Evolutionary conservation across 2,329 filamentous ascomycete genomes (phyloP), one percentile per base, ranked within the genome.

Genomic region (Corynespora cassiicola): DNA sequence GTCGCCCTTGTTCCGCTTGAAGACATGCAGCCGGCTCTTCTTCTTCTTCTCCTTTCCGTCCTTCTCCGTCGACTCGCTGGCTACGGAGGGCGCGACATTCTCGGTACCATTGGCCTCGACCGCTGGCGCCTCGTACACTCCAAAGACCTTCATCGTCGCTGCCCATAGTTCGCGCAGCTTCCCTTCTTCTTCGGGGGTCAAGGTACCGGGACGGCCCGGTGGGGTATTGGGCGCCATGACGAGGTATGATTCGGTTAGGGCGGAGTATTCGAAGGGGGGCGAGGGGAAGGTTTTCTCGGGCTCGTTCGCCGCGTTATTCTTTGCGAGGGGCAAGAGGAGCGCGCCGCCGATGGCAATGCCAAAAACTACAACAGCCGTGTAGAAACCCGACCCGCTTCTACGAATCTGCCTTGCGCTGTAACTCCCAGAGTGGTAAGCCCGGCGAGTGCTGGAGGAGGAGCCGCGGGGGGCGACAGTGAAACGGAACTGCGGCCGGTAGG

Each of bases 111-210:
- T 62, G 36, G 36, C 37, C 12, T 54, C 53, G 5, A 80, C 43
- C 2, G 24, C 61, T 38, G 50, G 43, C 49, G 54, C 63, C 12
- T 61, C 59, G 9, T 61, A 54, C 37, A 90, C 78, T 18, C 86
- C 88, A 63, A 87, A 90, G 28, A 96, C 77, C 47, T 87, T 85
- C 52, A 95, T 79, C 24, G 90, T 78, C 36, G 84, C 75, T 10
- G 79, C 71, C 94, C 94, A 99, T 53, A 97, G 80, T 68, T 95
- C 87, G 59, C 86, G 87, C 42, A 99, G 75, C 73, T 95, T 96
- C 49, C 81, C 80, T 58, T 96, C 89, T 72, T 99, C 85, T 47
- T 96, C 91, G 3, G 83, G 69, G n/a, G 91, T 96, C 42, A 99
- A 77, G 54, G 88, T 96, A 42, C 89, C 90, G 37, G 90, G 81